phyloP scores from a whole-genome alignment of 2,329 filamentous ascomycete species.

The Sordariomycetes sp. region DNA sequence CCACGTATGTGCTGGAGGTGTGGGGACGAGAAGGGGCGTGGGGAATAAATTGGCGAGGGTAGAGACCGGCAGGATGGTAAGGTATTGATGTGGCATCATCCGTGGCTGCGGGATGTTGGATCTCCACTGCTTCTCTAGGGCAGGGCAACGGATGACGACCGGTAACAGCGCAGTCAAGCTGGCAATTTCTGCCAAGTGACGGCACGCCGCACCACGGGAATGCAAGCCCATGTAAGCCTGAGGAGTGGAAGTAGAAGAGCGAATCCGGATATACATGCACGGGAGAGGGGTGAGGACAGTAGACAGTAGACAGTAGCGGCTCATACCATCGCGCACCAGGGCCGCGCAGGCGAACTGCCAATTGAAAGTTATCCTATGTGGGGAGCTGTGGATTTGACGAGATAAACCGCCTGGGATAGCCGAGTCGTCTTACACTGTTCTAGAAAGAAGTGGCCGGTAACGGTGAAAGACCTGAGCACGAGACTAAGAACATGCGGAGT shows the following conservation, averaged over 20 bases:
- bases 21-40: not conserved
- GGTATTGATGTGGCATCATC: not conserved
- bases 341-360: not conserved
- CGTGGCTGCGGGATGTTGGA: not conserved
- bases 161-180: not conserved
- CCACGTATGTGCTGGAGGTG: not conserved
- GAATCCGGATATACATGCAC: not conserved
- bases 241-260: not conserved
- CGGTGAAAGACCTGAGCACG: not conserved
- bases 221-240: not conserved
- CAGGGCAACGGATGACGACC: not conserved
- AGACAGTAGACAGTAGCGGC: not conserved
- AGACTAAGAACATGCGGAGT: not conserved
- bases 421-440: not conserved
- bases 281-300: not conserved
- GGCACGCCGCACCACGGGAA: not conserved
- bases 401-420: not conserved
- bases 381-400: not conserved
- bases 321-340: not conserved
- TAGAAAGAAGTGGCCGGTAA: not conserved
- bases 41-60: not conserved
- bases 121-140: not conserved
- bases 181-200: not conserved
- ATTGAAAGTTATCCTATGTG: not conserved
- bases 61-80: not conserved